Conservation (phyloP, 768 basidiomycete genomes). For the Serendipita sp. region DNA sequence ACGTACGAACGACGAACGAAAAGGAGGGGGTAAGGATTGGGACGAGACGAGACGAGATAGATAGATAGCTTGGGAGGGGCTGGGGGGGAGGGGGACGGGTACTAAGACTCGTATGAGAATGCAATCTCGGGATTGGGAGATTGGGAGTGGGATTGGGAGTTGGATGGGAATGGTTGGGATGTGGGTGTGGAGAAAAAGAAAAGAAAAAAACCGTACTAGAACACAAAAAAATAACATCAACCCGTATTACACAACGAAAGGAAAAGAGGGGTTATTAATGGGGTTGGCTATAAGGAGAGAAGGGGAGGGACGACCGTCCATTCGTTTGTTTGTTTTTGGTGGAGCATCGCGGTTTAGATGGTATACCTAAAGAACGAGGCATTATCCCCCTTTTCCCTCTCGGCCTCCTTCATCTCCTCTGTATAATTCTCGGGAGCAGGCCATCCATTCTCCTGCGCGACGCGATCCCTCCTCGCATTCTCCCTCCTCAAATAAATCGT, state of each 20-base stretch:
- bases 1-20: too few relatives aligned
- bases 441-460: background rate
- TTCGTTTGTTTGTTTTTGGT: background rate
- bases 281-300: conserved; percentile 21
- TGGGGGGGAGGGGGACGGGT: too few relatives aligned
- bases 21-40: too few relatives aligned
- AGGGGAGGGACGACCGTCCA: conserved; percentile 12
- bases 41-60: too few relatives aligned
- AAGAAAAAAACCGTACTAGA: too few relatives aligned
- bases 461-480: background rate
- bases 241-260: background rate
- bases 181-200: too few relatives aligned
- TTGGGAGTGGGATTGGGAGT: too few relatives aligned
- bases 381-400: background rate
- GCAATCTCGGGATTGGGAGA: too few relatives aligned
- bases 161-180: too few relatives aligned
- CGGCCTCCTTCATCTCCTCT: conserved; percentile 1
- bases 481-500: background rate
- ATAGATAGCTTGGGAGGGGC: too few relatives aligned
- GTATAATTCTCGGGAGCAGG: background rate
- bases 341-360: background rate
- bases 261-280: background rate
- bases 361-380: conserved; percentile 6
- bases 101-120: too few relatives aligned
- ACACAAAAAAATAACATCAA: too few relatives aligned